Conservation (phyloP, 192 early-diverging fungal species). For the Coemansia sp. region DNA sequence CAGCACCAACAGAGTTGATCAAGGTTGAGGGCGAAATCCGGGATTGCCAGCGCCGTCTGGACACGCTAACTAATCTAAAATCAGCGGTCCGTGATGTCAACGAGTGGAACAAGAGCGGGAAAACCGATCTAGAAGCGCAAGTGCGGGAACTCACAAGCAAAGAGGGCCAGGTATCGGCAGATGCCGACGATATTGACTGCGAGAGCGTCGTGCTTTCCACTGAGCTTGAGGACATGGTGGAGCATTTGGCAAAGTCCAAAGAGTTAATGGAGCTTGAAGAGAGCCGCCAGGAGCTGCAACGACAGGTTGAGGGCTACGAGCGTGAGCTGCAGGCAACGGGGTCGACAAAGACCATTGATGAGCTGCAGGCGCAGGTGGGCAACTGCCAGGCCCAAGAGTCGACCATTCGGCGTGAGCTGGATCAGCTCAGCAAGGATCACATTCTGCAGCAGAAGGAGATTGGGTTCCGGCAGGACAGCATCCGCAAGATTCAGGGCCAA, state of each 20-base stretch:
- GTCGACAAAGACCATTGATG: conserved; percentile 65
- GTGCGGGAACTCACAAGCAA: conserved; percentile 45
- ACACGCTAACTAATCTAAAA: conserved; percentile 22
- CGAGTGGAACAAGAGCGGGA: conserved; percentile 35
- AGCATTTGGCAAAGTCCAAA: conserved; percentile 16
- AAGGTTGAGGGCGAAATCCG: conserved; percentile 32
- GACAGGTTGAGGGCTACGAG: conserved; percentile 54
- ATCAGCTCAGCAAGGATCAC: conserved; percentile 55
- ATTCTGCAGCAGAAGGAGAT: conserved; percentile 59
- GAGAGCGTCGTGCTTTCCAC: conserved; percentile 11
- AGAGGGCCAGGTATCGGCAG: conserved; percentile 34
- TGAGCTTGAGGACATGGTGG: conserved; percentile 21
- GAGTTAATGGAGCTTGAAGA: conserved; percentile 34
- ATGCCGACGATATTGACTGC: conserved; percentile 21
- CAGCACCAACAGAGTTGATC: conserved; percentile 43
- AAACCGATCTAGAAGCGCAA: conserved; percentile 40
- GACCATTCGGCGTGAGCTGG: conserved; percentile 56
- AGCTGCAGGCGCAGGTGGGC: conserved; percentile 64
- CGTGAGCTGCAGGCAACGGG: conserved; percentile 60
- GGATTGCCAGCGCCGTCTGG: conserved; percentile 22
- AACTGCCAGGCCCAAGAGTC: conserved; percentile 40
- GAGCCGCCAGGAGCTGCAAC: conserved; percentile 39
- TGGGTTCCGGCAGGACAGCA: conserved; percentile 44
- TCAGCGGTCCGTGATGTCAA: conserved; percentile 39
- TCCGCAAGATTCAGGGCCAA: conserved; percentile 25